A percentile compares a stretch with the other conserved stretches of the same genome.
Evolutionary conservation across 2,329 filamentous ascomycete genomes (phyloP).

Genomic region (Bipolaris bicolor): DNA sequence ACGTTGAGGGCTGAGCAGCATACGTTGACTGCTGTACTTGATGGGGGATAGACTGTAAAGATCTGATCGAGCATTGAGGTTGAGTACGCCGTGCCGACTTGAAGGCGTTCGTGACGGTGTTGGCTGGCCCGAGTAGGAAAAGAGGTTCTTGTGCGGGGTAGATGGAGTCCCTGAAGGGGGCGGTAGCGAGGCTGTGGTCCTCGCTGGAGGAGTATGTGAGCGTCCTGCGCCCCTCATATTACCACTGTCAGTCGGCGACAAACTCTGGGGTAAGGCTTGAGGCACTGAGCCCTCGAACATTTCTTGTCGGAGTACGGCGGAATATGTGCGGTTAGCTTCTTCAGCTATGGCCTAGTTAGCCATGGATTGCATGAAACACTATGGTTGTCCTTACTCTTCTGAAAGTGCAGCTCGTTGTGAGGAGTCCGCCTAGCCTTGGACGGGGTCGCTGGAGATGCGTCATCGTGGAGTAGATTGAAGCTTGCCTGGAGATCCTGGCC

Average conservation of each 20-base stretch:
- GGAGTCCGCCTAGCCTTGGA: constrained; percentile 83
- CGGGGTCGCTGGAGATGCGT: constrained; percentile 89
- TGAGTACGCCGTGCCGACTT: constrained; percentile 78
- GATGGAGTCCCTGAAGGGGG: constrained; percentile 81
- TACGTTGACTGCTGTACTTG: constrained; percentile 88
- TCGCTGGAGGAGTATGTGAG: constrained; percentile 80
- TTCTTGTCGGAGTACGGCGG: constrained; percentile 83
- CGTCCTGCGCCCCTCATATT: constrained; percentile 69
- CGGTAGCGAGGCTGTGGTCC: constrained; percentile 67
- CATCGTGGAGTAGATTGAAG: constrained; percentile 89
- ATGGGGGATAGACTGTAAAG: constrained; percentile 96
- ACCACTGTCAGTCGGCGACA: constrained; percentile 59
- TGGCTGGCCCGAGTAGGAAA: constrained; percentile 85
- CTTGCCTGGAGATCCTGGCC: constrained; percentile 93
- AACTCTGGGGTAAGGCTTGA: constrained; percentile 70
- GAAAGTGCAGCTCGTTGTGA: constrained; percentile 90
- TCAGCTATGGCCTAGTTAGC: constrained; percentile 64
- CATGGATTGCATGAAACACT: not conserved
- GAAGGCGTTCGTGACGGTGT: constrained; percentile 90
- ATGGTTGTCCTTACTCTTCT: constrained; percentile 66
- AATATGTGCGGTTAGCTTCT: constrained; percentile 94
- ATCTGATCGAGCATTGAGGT: constrained; percentile 87
- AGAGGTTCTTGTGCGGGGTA: constrained; percentile 96
- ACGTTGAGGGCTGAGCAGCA: constrained; percentile 87
- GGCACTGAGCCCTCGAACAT: constrained; percentile 91